Percentiles rank a stretch among this genome's conserved stretches.
phyloP scores from a whole-genome alignment of 2,329 filamentous ascomycete species.

The Verticillium isaacii region DNA sequence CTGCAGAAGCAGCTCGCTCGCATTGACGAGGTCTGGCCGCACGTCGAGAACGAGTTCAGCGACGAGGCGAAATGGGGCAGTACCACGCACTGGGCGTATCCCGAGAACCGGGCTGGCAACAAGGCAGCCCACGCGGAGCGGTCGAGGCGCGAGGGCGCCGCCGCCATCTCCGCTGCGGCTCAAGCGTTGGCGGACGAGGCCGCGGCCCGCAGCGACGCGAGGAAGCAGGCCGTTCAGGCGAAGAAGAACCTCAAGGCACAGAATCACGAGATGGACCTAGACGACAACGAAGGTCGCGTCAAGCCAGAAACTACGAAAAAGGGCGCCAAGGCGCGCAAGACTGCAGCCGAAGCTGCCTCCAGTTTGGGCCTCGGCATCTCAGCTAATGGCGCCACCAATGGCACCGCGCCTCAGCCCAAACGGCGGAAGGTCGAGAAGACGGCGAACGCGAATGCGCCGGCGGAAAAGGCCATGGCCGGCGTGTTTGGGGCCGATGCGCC shows the following conservation, averaged over 20 bases:
- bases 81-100: constrained; percentile 91
- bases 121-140: constrained; percentile 65
- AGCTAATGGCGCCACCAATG: constrained; percentile 44
- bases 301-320: constrained; percentile 57
- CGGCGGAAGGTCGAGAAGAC: constrained; percentile 77
- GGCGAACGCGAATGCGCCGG: constrained; percentile 40
- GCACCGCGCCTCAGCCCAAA: constrained; percentile 58
- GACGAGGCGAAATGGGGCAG: constrained; percentile 93
- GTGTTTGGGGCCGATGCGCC: constrained; percentile 45
- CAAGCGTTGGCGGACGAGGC: constrained; percentile 78
- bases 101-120: constrained; percentile 65
- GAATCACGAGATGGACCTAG: constrained; percentile 73
- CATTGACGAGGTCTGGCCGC: constrained; percentile 81
- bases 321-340: constrained; percentile 58
- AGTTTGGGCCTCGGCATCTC: constrained; percentile 61
- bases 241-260: constrained; percentile 68
- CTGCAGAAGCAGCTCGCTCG: constrained; percentile 79
- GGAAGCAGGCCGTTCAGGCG: constrained; percentile 75
- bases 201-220: constrained; percentile 75
- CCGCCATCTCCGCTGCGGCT: constrained; percentile 71
- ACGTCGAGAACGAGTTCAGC: constrained; percentile 84
- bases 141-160: constrained; percentile 72
- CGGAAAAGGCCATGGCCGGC: constrained; percentile 66
- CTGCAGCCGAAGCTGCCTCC: constrained; percentile 46
- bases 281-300: constrained; percentile 55